phyloP scores from a whole-genome alignment of 345 rosid genomes.

The Psidium friedrichsthalianum region DNA sequence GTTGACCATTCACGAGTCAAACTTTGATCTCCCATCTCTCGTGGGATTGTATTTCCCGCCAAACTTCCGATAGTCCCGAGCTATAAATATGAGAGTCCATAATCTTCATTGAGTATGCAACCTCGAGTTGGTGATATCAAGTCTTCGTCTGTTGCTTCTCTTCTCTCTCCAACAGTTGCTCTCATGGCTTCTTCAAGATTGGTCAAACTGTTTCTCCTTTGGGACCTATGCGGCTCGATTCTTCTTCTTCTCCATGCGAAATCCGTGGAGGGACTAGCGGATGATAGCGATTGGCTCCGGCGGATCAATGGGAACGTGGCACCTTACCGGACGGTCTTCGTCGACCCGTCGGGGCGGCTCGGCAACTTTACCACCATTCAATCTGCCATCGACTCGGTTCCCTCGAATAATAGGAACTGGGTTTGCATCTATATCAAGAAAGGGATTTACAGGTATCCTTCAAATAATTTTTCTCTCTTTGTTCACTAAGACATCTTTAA shows the following conservation, averaged over 20 bases:
- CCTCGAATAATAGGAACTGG: constrained; percentile 38
- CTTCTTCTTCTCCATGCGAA: background rate
- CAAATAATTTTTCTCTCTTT: background rate
- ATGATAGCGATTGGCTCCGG: background rate
- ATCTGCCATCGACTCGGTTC: constrained; percentile 51
- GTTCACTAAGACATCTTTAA: background rate
- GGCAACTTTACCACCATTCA: constrained; percentile 50
- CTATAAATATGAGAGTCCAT: background rate
- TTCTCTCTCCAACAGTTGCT: background rate
- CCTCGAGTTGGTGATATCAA: background rate
- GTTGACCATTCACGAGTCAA: background rate
- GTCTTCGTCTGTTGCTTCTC: background rate
- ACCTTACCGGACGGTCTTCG: constrained; percentile 2
- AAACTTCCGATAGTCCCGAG: background rate
- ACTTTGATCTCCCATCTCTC: background rate
- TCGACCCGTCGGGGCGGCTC: constrained; percentile 32
- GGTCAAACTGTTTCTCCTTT: background rate
- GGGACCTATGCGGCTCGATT: background rate
- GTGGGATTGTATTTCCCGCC: background rate
- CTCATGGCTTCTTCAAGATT: background rate
- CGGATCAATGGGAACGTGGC: background rate
- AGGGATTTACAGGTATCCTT: constrained; percentile 46
- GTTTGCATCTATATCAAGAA: constrained; percentile 36
- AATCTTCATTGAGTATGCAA: background rate
- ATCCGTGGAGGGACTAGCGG: background rate